Base-by-base conservation (phyloP, 2,329 filamentous ascomycete genomes). In the Emericellopsis atlantica region DNA sequence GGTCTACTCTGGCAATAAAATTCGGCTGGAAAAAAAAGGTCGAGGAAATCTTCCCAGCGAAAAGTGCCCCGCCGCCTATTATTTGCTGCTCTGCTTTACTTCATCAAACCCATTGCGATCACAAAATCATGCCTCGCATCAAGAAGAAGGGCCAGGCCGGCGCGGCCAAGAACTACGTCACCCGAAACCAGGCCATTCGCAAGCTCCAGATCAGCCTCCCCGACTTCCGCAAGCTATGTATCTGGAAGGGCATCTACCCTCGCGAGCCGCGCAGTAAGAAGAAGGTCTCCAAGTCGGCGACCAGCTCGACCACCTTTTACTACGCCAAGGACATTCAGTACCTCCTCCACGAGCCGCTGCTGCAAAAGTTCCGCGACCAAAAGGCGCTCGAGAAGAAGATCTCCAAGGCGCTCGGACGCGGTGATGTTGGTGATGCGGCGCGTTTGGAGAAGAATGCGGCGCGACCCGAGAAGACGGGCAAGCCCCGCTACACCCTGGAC, bases 201-300 rank as follows among this genome's bases (percentile, higher is more conserved):
- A 98, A 96, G 70, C 81, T 98, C 47, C 92, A 98, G 67, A 84
- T 98, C 64, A 95, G 85, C 56, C 78, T 98, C 43, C 88, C 89
- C 51, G 92, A 98, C 67, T 98, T 98, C 68, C 82, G 92, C 66
- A 84, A 94, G 67, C 75, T 98, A 59, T 98, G 92, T 69, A 98
- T 98, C 63, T 98, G 95, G 82, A 96, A 96, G 72, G 92, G 89
- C 54, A 96, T 98, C 61, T 98, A 95, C 66, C 92, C 92, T 49
- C 84, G 92, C 56, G 92, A 98, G 70, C 92, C 92, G 48, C 79
- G 92, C 57, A 95, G 84, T 70, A 90, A 88, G 72, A 95, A 94
- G 72, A 95, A 95, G 76, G 92, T 85, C 34, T 86, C 84, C 58
- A 95, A 93, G 65, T 87, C 85, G 45, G 79, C 88, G 22, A 95